Percentiles rank a stretch among this genome's conserved stretches.
phyloP scores from a whole-genome alignment of 2,329 filamentous ascomycete genomes.

The Botrytis fabae region DNA sequence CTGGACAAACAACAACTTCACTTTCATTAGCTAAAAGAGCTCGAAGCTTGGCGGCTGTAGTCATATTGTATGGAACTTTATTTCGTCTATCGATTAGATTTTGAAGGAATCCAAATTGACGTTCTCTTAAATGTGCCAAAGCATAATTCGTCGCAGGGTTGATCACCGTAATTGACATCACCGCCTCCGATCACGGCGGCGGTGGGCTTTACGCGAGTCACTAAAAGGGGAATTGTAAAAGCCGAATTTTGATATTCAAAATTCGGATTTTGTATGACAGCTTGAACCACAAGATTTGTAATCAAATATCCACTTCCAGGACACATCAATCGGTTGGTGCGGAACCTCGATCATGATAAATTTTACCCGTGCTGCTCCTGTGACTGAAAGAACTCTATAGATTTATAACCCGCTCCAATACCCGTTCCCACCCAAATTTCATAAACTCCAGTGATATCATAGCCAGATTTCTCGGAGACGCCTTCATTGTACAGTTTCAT shows the following conservation, averaged over 20 bases:
- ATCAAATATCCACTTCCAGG: neutral
- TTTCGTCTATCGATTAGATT: neutral
- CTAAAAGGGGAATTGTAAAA: neutral
- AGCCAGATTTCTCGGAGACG: neutral
- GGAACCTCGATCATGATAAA: neutral
- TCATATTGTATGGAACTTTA: neutral
- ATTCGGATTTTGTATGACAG: neutral
- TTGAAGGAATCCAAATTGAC: neutral
- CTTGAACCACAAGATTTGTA: conserved; percentile 1
- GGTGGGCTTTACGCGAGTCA: neutral
- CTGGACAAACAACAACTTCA: conserved; percentile 57
- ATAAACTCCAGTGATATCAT: neutral
- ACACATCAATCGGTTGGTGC: neutral
- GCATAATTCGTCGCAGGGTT: neutral
- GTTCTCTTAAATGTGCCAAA: neutral
- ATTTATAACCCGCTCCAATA: neutral
- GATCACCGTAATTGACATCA: neutral
- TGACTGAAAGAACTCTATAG: neutral
- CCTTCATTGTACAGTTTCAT: neutral
- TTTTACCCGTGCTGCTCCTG: neutral
- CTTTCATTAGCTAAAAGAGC: conserved; percentile 23
- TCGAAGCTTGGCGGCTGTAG: conserved; percentile 21
- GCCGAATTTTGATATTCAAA: neutral
- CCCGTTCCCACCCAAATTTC: neutral
- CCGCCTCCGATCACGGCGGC: neutral